Conservation (phyloP, 1,284 basidiomycete genomes). For the Hypsizygus ulmarius region DNA sequence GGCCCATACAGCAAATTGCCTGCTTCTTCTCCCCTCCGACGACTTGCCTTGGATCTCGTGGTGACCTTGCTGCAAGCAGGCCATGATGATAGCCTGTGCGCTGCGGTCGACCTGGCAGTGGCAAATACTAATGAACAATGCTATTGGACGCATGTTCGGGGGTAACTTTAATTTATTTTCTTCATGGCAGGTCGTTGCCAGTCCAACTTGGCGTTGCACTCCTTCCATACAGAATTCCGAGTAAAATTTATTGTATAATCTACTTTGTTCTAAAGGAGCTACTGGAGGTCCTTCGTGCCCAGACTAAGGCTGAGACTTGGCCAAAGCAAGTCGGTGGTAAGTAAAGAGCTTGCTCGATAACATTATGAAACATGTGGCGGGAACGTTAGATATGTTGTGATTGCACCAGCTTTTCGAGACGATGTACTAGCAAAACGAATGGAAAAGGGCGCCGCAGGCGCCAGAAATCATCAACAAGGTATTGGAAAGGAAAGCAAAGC, state of each 20-base stretch:
- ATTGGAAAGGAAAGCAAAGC: slow-evolving; percentile 24
- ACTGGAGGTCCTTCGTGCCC: slow-evolving; percentile 11
- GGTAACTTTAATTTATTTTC: too few relatives aligned
- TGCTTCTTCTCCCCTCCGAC: slow-evolving; percentile 26
- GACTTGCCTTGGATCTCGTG: slow-evolving; percentile 39
- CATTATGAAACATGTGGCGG: not conserved
- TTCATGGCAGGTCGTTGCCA: not conserved
- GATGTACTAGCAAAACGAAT: slow-evolving; percentile 9
- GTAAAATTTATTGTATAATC: too few relatives aligned
- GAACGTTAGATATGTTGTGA: slow-evolving; percentile 6
- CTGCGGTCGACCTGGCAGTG: slow-evolving; percentile 41
- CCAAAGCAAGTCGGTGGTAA: slow-evolving; percentile 23
- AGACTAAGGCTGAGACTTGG: slow-evolving; percentile 27
- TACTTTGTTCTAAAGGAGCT: not conserved
- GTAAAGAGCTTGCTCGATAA: slow-evolving; percentile 22
- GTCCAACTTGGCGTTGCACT: not conserved
- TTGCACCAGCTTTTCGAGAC: slow-evolving; percentile 13
- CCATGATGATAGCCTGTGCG: slow-evolving; percentile 27
- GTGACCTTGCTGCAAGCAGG: slow-evolving; percentile 24
- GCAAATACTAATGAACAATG: slow-evolving; percentile 34
- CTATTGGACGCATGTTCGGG: slow-evolving; percentile 41
- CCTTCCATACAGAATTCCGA: not conserved
- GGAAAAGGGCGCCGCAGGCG: slow-evolving; percentile 27
- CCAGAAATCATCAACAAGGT: slow-evolving; percentile 19
- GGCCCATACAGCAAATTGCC: slow-evolving; percentile 77